Percentiles rank a stretch among this genome's conserved stretches.
These are phyloP conservation scores for Cercospora beticola DNA, from an alignment of 2,329 filamentous ascomycete genomes.

Conservation along the genomic window DNA sequence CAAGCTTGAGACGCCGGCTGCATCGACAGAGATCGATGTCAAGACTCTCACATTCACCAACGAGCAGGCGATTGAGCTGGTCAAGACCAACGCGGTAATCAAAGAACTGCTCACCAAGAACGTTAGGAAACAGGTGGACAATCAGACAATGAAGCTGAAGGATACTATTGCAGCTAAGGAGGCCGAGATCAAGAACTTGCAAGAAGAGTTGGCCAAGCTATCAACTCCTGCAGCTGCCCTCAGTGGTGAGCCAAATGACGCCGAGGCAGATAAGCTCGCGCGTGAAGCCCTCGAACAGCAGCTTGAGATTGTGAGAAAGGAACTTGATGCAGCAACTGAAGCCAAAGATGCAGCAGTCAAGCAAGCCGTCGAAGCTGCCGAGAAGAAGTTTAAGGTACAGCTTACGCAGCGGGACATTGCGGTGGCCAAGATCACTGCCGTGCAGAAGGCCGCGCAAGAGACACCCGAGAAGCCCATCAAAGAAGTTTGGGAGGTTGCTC, in stretches of 20 bases:
- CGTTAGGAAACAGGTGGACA: conserved; percentile 51
- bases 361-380: conserved; percentile 32
- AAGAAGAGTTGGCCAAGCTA: conserved; percentile 19
- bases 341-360: conserved; percentile 42
- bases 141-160: conserved; percentile 42
- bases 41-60: conserved; percentile 46
- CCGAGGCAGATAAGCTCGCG: conserved; percentile 21
- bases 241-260: neutral
- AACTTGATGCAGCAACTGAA: conserved; percentile 30
- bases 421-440: conserved; percentile 71
- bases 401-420: conserved; percentile 67
- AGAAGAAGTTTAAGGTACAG: conserved; percentile 67
- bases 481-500: conserved; percentile 84
- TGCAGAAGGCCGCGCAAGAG: conserved; percentile 78
- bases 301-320: conserved; percentile 32
- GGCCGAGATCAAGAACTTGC: conserved; percentile 33
- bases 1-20: conserved; percentile 35
- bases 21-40: conserved; percentile 25
- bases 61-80: conserved; percentile 51
- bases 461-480: conserved; percentile 79
- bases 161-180: conserved; percentile 35
- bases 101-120: conserved; percentile 57
- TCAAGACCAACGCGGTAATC: conserved; percentile 52
- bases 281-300: conserved; percentile 29
- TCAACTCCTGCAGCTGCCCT: neutral